These are phyloP conservation scores for Rhizopus delemar DNA, from an alignment of 371 early-diverging fungal species.

Conservation along the genomic window DNA sequence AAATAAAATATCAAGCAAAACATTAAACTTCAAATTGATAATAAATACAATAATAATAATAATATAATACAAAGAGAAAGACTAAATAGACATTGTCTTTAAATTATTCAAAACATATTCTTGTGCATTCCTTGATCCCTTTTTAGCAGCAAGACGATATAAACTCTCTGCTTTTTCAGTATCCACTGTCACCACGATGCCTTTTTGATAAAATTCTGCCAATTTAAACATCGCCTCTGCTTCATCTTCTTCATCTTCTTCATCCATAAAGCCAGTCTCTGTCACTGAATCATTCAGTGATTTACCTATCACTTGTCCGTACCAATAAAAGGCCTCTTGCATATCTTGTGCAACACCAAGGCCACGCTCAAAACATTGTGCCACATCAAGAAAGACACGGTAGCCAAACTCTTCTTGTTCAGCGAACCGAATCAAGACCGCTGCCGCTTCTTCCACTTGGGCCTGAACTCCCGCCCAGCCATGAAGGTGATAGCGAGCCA, in stretches of 20 bases:
- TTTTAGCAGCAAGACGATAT: constrained; percentile 30
- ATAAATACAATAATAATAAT: no score
- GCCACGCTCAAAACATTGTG: constrained; percentile 83
- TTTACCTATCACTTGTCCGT: constrained; percentile 57
- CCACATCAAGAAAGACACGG: constrained; percentile 38
- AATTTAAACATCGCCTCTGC: constrained; percentile 35
- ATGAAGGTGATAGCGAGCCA: constrained; percentile 40
- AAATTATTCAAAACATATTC: constrained; percentile 4
- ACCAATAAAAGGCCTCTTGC: constrained; percentile 79
- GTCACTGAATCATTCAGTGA: not conserved
- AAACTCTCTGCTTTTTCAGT: constrained; percentile 24
- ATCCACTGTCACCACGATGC: constrained; percentile 22
- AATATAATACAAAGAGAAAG: not conserved
- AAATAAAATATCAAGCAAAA: not conserved
- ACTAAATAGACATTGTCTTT: not conserved
- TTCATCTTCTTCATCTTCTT: constrained; percentile 35
- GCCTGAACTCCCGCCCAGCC: constrained; percentile 38
- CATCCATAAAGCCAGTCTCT: constrained; percentile 36
- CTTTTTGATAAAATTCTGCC: constrained; percentile 41
- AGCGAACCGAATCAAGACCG: constrained; percentile 30
- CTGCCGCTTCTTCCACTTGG: constrained; percentile 28
- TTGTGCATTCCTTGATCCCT: constrained; percentile 27
- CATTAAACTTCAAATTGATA: no score
- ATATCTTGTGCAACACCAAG: constrained; percentile 73
- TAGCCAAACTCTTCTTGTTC: constrained; percentile 21